These are phyloP conservation scores for Brassica nigra DNA, from an alignment of 345 rosid species.

Conservation along the genomic window DNA sequence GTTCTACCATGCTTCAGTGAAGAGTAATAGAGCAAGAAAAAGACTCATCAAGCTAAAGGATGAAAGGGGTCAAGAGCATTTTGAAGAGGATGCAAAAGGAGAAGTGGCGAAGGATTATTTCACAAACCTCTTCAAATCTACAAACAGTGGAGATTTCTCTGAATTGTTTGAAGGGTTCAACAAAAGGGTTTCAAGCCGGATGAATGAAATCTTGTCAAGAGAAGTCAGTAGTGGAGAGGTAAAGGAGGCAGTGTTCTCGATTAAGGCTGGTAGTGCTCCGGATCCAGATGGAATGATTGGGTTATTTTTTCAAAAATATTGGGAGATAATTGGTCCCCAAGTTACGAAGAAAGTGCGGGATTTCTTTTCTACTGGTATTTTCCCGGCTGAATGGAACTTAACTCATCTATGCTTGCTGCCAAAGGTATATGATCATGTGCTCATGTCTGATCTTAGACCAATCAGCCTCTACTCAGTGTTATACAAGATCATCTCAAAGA, in stretches of 20 bases:
- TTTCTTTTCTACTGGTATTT: neutral
- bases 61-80: neutral
- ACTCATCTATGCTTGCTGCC: neutral
- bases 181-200: neutral
- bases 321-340: neutral
- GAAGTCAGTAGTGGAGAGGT: neutral
- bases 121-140: neutral
- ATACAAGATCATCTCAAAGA: neutral
- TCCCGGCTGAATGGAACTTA: neutral
- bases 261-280: neutral
- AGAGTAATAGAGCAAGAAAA: neutral
- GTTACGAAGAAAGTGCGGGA: rapidly evolving
- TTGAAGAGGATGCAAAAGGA: neutral
- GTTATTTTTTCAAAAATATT: neutral
- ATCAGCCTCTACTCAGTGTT: neutral
- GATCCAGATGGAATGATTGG: neutral
- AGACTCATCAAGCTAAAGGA: no score
- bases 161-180: neutral
- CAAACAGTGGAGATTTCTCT: neutral
- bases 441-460: neutral
- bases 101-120: neutral
- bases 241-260: neutral
- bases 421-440: rapidly evolving
- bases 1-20: neutral
- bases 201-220: neutral